Conservation (phyloP, 2,329 filamentous ascomycete genomes). For the Microcyclospora pomicola region DNA sequence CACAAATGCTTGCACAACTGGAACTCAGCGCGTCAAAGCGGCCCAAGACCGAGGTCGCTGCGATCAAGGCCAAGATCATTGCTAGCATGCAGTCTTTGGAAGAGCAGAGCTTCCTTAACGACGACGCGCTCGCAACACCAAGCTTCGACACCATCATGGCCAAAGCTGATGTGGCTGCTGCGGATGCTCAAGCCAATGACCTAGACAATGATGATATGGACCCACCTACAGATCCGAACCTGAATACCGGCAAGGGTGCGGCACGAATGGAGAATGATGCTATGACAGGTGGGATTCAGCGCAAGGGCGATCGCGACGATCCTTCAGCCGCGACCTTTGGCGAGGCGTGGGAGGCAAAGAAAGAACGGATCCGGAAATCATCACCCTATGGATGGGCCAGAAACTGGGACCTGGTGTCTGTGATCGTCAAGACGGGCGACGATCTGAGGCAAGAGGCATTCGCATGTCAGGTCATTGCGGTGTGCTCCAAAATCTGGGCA, state of each 20-base stretch:
- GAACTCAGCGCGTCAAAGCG: slow-evolving; percentile 69
- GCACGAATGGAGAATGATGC: slow-evolving; percentile 82
- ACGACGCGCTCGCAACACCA: slow-evolving; percentile 51
- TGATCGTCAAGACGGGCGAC: slow-evolving; percentile 77
- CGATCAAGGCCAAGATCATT: slow-evolving; percentile 75
- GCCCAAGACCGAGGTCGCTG: slow-evolving; percentile 65
- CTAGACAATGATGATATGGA: slow-evolving; percentile 39
- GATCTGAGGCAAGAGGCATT: slow-evolving; percentile 77
- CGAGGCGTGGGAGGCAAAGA: slow-evolving; percentile 73
- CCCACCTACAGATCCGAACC: slow-evolving; percentile 23
- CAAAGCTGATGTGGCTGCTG: slow-evolving; percentile 45
- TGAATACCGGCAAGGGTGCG: slow-evolving; percentile 59
- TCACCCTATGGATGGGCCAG: slow-evolving; percentile 82
- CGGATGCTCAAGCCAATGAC: slow-evolving; percentile 37
- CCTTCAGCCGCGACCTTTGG: slow-evolving; percentile 77
- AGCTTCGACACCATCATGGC: slow-evolving; percentile 76
- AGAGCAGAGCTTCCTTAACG: slow-evolving; percentile 68
- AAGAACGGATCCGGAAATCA: slow-evolving; percentile 67
- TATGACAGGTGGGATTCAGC: slow-evolving; percentile 70
- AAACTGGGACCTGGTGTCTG: slow-evolving; percentile 76
- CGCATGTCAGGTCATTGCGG: slow-evolving; percentile 69
- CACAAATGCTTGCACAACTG: slow-evolving; percentile 74
- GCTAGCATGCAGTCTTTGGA: slow-evolving; percentile 81
- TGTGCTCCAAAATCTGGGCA: slow-evolving; percentile 70
- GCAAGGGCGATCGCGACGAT: slow-evolving; percentile 70